Conservation (phyloP, 495 filamentous ascomycete species). For the Wilcoxina mikolae region DNA sequence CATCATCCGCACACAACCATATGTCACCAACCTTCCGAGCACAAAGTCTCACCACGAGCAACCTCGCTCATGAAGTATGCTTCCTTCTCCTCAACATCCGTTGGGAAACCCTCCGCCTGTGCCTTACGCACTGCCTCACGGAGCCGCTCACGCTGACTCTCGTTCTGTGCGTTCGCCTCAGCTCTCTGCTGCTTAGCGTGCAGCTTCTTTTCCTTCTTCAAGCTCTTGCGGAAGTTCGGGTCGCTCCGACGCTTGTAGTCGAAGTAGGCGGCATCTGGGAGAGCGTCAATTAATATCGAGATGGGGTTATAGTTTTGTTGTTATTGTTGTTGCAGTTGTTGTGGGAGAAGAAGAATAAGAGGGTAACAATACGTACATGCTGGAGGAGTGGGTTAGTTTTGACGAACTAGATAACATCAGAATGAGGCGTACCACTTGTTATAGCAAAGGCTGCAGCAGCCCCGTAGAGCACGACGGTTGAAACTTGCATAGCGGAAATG, state of each 20-base stretch:
- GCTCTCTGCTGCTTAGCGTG: slow-evolving; percentile 64
- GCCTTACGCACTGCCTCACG: slow-evolving; percentile 57
- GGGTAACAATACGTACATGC: slow-evolving; percentile 2
- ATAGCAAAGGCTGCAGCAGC: slow-evolving; percentile 5
- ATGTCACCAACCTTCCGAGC: slow-evolving; percentile 50
- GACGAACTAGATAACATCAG: background rate
- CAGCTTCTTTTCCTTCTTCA: slow-evolving; percentile 69
- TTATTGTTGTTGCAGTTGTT: background rate
- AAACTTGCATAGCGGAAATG: background rate
- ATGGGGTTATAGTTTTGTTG: no score
- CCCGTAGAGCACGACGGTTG: slow-evolving; percentile 3
- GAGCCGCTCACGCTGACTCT: slow-evolving; percentile 56
- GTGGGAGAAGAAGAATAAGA: background rate
- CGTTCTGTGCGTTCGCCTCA: slow-evolving; percentile 50
- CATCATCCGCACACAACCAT: background rate
- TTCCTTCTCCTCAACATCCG: slow-evolving; percentile 79
- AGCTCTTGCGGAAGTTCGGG: slow-evolving; percentile 65
- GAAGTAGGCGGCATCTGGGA: slow-evolving; percentile 68
- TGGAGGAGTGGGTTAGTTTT: slow-evolving; percentile 1
- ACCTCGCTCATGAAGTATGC: slow-evolving; percentile 91
- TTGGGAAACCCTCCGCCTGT: slow-evolving; percentile 80
- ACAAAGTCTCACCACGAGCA: slow-evolving; percentile 64
- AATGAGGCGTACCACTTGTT: slow-evolving; percentile 5
- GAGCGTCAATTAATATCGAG: background rate
- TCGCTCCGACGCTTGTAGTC: slow-evolving; percentile 82